Evolutionary conservation across 345 rosid genomes (phyloP).

Genomic region (Cochlearia excelsa): DNA sequence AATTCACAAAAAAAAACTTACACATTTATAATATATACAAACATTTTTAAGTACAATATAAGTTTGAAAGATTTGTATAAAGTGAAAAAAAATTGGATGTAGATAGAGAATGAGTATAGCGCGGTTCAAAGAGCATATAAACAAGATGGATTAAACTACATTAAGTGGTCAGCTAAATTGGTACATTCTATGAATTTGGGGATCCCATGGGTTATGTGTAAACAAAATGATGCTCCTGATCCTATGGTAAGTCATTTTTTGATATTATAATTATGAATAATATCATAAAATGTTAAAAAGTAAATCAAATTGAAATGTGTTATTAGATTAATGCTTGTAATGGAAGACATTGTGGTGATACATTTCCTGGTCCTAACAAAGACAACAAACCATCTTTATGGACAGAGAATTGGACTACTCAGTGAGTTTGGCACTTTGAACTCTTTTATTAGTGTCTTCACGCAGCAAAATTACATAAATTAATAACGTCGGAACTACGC

Average conservation of each 20-base stretch:
- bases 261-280: background rate
- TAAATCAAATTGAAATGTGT: background rate
- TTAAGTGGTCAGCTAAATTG: slow-evolving; percentile 70
- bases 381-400: slow-evolving; percentile 75
- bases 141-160: slow-evolving; percentile 55
- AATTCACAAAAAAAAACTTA: too few relatives aligned
- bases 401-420: slow-evolving; percentile 99
- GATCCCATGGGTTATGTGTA: slow-evolving; percentile 96
- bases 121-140: slow-evolving; percentile 63
- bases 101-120: slow-evolving; percentile 93
- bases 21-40: too few relatives aligned
- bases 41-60: too few relatives aligned
- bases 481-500: too few relatives aligned
- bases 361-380: slow-evolving; percentile 82
- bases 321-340: slow-evolving; percentile 86
- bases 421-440: slow-evolving; percentile 42
- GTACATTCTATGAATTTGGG: slow-evolving; percentile 54
- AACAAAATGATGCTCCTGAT: slow-evolving; percentile 82
- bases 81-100: slow-evolving; percentile 13
- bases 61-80: slow-evolving; percentile 1
- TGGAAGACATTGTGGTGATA: slow-evolving; percentile 96
- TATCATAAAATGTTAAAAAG: background rate
- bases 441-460: too few relatives aligned
- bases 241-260: slow-evolving; percentile 51
- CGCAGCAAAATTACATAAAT: background rate